Conservation (phyloP, 164 flowering plant species). For the Nymphaea colorata region DNA sequence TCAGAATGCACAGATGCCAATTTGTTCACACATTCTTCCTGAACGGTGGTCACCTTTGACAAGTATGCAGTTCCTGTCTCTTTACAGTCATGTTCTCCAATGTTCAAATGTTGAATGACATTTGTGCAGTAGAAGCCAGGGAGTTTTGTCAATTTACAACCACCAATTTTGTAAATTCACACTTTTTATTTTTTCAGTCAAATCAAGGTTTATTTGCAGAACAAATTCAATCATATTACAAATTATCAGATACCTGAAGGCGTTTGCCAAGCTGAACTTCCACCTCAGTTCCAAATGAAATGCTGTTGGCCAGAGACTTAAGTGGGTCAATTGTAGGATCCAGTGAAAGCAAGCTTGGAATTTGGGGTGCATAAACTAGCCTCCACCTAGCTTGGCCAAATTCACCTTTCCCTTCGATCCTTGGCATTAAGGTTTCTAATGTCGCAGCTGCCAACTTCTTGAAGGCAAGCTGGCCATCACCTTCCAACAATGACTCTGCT, state of each 20-base stretch:
- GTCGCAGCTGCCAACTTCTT: conserved; percentile 95
- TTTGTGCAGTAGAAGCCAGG: no score
- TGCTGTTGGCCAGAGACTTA: conserved; percentile 75
- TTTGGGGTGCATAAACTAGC: conserved; percentile 92
- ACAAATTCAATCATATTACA: not conserved
- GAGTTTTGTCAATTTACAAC: no score
- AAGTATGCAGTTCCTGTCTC: no score
- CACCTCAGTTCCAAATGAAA: conserved; percentile 91
- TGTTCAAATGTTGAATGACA: no score
- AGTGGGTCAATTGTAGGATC: conserved; percentile 87
- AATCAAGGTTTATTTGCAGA: no score
- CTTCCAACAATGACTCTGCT: conserved; percentile 91
- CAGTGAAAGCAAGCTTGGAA: conserved; percentile 76
- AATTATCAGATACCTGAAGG: conserved; percentile 52
- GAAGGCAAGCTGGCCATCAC: conserved; percentile 96
- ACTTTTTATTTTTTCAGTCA: no score
- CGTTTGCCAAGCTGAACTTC: conserved; percentile 99
- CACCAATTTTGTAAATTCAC: no score
- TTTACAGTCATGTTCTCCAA: no score
- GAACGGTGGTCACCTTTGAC: no score
- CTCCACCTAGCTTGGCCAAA: conserved; percentile 99
- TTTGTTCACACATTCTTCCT: no score
- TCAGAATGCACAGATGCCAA: no score
- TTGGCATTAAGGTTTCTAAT: conserved; percentile 88
- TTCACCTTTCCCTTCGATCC: conserved; percentile 97